Conservation (phyloP, 2,329 filamentous ascomycete species). For the Cladosporium sp. region DNA sequence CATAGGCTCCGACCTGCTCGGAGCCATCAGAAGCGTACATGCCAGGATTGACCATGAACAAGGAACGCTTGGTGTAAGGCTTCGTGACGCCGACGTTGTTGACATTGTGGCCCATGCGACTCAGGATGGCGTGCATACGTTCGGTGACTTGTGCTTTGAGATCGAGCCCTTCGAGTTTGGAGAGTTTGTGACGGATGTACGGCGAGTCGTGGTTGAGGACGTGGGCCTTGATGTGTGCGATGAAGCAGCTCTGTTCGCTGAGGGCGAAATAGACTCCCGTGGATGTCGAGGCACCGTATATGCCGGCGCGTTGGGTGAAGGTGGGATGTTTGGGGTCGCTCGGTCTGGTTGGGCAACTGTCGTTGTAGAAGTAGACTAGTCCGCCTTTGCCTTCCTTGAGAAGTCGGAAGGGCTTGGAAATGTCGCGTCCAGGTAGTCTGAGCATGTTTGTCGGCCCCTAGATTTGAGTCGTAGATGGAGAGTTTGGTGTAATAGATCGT, state of each 20-base stretch:
- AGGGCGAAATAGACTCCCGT: slow-evolving; percentile 4
- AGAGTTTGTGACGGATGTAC: background rate
- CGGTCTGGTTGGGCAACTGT: background rate
- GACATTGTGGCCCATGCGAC: background rate
- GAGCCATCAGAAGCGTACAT: background rate
- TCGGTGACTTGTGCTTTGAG: background rate
- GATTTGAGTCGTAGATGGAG: no score
- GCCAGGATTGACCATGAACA: background rate
- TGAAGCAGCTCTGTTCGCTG: background rate
- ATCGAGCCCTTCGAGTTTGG: slow-evolving; percentile 4
- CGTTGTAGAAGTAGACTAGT: background rate
- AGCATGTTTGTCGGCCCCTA: no score
- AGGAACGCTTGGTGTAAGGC: background rate
- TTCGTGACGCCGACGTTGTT: background rate
- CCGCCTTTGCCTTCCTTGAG: slow-evolving; percentile 1
- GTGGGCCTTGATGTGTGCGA: background rate
- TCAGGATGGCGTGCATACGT: background rate
- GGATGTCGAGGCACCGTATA: background rate
- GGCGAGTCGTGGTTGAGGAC: background rate
- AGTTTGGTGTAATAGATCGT: no score
- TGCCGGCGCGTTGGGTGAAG: background rate
- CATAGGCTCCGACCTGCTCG: background rate
- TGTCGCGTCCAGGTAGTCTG: no score
- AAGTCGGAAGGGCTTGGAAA: background rate
- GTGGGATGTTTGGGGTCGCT: background rate